Conservation (phyloP, 1,139 yeast genomes). For the Ogataea hybrid region DNA sequence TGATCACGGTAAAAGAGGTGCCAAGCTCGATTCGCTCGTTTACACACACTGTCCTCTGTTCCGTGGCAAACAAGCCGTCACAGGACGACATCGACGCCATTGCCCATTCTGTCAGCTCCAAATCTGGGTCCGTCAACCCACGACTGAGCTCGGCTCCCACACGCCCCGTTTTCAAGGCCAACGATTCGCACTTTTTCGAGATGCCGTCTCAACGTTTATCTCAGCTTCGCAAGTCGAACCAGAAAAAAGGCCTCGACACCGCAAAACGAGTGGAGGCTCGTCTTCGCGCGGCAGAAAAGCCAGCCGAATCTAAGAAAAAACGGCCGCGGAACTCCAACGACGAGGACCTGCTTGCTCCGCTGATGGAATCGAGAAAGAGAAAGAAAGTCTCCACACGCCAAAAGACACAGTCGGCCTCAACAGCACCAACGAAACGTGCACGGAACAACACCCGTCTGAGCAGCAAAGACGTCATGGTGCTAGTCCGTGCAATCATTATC, state of each 20-base stretch:
- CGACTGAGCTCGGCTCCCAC: conserved; percentile 2
- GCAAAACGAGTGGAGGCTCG: conserved; percentile 13
- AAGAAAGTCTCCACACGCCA: conserved; percentile 23
- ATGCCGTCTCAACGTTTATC: conserved; percentile 15
- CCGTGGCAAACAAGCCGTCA: conserved; percentile 14
- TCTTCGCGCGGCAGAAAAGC: conserved; percentile 12
- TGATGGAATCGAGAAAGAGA: conserved; percentile 29
- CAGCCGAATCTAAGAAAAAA: conserved; percentile 5
- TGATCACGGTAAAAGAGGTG: conserved; percentile 19
- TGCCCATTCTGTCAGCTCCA: neutral
- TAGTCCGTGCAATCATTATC: conserved; percentile 53
- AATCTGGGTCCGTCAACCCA: neutral
- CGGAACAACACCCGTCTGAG: conserved; percentile 27
- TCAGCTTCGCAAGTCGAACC: conserved; percentile 1
- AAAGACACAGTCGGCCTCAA: conserved; percentile 22
- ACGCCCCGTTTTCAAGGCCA: conserved; percentile 16
- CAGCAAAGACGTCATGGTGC: conserved; percentile 26
- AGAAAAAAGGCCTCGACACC: conserved; percentile 6
- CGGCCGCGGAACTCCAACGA: conserved; percentile 5
- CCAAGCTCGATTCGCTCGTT: conserved; percentile 10
- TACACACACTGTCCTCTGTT: conserved; percentile 15
- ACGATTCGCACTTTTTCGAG: conserved; percentile 22
- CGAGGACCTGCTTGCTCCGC: conserved; percentile 25
- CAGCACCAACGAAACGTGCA: conserved; percentile 23
- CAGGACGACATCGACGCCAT: conserved; percentile 9